phyloP scores from a whole-genome alignment of 169 alveolate species.

The Cryptosporidium xiaoi region DNA sequence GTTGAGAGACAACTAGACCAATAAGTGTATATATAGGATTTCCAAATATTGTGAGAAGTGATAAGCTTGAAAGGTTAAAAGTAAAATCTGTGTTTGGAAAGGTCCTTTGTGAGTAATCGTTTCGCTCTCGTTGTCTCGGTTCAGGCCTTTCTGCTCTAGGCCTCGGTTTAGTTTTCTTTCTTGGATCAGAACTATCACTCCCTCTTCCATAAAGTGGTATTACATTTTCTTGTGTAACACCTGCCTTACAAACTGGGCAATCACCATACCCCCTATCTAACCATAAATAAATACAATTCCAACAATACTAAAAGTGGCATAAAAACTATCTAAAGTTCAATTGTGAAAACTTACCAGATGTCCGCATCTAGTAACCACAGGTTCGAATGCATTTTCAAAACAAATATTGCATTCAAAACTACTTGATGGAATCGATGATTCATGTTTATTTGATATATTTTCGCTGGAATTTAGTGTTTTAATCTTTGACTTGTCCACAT shows the following conservation, averaged over 20 bases:
- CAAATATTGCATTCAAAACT: constrained; percentile 96
- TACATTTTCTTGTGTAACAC: constrained; percentile 89
- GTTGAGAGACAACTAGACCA: constrained; percentile 42
- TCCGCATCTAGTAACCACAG: constrained; percentile 97
- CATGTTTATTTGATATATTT: too few species aligned
- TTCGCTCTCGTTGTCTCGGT: constrained; percentile 49
- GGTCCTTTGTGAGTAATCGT: neutral
- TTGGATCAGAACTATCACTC: constrained; percentile 81
- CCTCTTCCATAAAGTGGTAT: constrained; percentile 92
- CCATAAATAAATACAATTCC: constrained; percentile 95
- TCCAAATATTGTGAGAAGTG: constrained; percentile 45
- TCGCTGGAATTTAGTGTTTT: too few species aligned
- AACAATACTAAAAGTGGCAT: constrained; percentile 81
- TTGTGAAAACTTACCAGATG: constrained; percentile 85
- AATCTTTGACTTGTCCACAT: too few species aligned
- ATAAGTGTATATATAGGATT: constrained; percentile 55
- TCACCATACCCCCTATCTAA: constrained; percentile 88
- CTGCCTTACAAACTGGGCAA: constrained; percentile 96
- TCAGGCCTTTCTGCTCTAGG: constrained; percentile 75
- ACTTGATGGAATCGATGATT: constrained; percentile 57
- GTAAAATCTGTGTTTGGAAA: constrained; percentile 19
- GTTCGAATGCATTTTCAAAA: constrained; percentile 95
- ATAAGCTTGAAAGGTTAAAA: constrained; percentile 5
- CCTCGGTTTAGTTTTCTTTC: constrained; percentile 76
- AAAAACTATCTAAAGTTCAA: constrained; percentile 66